Base-by-base conservation (phyloP, 129 eudicot genomes). In the Pittosporum tobira region DNA sequence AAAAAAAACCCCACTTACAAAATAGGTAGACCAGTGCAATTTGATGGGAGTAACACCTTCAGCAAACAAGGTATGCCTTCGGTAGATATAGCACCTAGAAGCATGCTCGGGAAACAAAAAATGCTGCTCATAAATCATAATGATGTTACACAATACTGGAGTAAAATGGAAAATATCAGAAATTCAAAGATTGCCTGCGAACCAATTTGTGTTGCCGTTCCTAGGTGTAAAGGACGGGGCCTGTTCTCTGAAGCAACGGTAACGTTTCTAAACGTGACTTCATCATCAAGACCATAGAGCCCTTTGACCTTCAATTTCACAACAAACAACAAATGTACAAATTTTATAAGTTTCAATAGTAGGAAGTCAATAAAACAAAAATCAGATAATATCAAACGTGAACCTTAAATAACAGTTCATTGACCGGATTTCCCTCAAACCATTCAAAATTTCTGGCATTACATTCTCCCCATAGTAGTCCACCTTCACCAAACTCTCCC, bases 201-300 rank as follows among this genome's bases (percentile, higher is more conserved):
- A 90, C 98, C 98, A 64, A 90, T 90, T 77, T 90, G 98, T 74
- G 98, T 83, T 40, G 95, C 98, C 31, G 98, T 85, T 59, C 94
- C 98, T 8, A 90, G 82, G 82, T 83, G 82, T 70, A 90, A 76
- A 19, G 98, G 79, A 51, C 82, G 95, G 16, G 99, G 99, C 77
- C 84, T 79, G 48, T 77, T 70, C 64, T 87, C 96, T 61, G 91
- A 79, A 75, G 80, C 57, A 68, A 87, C 70, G 9, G 94, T 84
- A 31, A 84, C 80, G 71, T 93, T 84, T 60, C 99, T 81, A 51
- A 93, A 93, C 31, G 79, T 37, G 29, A 81, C 89, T 37, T 76
- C 83, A 50, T 79, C 78, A 53, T 93, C 96, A 69, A 87, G 83
- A 65, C 99, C 99, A 65, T 87, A 93, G 22, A 93, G 81, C 71